phyloP scores from a whole-genome alignment of 306 rosid species.

The Gynostemma pentaphyllum region DNA sequence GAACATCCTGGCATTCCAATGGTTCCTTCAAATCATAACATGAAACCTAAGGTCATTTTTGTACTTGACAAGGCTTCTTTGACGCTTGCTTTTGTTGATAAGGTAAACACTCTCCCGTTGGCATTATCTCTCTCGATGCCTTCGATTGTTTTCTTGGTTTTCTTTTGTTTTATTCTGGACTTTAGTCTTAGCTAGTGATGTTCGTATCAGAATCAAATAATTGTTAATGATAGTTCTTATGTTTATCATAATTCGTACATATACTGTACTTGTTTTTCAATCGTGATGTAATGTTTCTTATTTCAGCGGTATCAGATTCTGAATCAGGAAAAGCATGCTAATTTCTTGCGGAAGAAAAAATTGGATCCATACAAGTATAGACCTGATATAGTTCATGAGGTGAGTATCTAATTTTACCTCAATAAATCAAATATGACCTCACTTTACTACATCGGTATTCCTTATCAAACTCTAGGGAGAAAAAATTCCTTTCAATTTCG shows the following conservation, averaged over 20 bases:
- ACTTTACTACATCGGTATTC: no score
- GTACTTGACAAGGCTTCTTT: slow-evolving; percentile 14
- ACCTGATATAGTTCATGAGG: slow-evolving; percentile 17
- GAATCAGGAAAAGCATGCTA: slow-evolving; percentile 12
- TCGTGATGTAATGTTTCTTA: not conserved
- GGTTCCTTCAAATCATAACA: not conserved
- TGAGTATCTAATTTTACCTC: not conserved
- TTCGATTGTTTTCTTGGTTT: not conserved
- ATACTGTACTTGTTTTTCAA: not conserved
- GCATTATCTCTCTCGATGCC: not conserved
- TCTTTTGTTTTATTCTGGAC: not conserved
- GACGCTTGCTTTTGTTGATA: slow-evolving; percentile 10
- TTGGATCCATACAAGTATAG: slow-evolving; percentile 11
- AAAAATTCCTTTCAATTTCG: no score
- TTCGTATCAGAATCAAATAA: not conserved
- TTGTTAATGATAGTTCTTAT: not conserved
- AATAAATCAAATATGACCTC: no score
- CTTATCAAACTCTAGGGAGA: no score
- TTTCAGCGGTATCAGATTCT: slow-evolving; percentile 3
- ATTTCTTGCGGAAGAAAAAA: slow-evolving; percentile 1
- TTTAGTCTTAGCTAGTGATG: not conserved
- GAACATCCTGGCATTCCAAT: not conserved
- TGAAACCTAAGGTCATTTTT: slow-evolving; percentile 3
- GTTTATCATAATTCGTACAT: not conserved
- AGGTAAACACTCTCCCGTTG: not conserved